Evolutionary conservation across 768 basidiomycete species (phyloP).

Genomic region (Boletus tylopilopsis): DNA sequence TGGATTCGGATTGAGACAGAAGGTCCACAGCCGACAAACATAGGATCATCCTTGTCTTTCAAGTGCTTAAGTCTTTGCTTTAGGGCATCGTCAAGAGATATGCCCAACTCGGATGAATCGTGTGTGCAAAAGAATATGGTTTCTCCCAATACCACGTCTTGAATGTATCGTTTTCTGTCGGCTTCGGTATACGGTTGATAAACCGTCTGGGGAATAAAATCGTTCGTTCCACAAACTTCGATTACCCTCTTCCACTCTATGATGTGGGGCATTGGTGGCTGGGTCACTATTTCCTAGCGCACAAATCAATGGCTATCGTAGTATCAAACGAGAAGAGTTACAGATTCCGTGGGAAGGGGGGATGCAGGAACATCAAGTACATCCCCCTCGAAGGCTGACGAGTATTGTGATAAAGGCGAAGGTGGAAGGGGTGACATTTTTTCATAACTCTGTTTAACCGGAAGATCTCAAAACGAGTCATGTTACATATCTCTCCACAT

Average conservation of each 20-base stretch:
- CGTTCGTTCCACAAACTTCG: slow-evolving; percentile 29
- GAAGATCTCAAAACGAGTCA: background rate
- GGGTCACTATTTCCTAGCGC: slow-evolving; percentile 21
- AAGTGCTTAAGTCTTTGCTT: slow-evolving; percentile 56
- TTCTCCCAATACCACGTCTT: slow-evolving; percentile 57
- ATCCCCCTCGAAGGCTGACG: slow-evolving; percentile 2
- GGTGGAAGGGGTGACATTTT: slow-evolving; percentile 5
- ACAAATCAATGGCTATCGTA: background rate
- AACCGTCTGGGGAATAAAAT: slow-evolving; percentile 67
- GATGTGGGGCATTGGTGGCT: slow-evolving; percentile 23
- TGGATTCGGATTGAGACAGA: slow-evolving; percentile 78
- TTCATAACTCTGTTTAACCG: slow-evolving; percentile 9
- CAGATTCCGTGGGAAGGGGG: slow-evolving; percentile 3
- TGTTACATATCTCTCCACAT: background rate
- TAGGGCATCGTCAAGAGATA: slow-evolving; percentile 60
- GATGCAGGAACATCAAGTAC: background rate
- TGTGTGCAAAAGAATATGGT: slow-evolving; percentile 63
- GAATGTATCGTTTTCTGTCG: slow-evolving; percentile 73
- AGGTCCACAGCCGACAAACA: slow-evolving; percentile 71
- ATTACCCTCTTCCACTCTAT: slow-evolving; percentile 23
- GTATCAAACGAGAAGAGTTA: slow-evolving; percentile 5
- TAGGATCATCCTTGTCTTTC: slow-evolving; percentile 54
- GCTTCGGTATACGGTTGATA: slow-evolving; percentile 77
- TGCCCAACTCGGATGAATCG: slow-evolving; percentile 53
- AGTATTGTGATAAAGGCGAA: slow-evolving; percentile 11